A percentile compares a stretch with the other conserved stretches of the same genome.
These are phyloP conservation scores for Candida argentea DNA, from an alignment of 805 yeast species.

Conservation along the genomic window DNA sequence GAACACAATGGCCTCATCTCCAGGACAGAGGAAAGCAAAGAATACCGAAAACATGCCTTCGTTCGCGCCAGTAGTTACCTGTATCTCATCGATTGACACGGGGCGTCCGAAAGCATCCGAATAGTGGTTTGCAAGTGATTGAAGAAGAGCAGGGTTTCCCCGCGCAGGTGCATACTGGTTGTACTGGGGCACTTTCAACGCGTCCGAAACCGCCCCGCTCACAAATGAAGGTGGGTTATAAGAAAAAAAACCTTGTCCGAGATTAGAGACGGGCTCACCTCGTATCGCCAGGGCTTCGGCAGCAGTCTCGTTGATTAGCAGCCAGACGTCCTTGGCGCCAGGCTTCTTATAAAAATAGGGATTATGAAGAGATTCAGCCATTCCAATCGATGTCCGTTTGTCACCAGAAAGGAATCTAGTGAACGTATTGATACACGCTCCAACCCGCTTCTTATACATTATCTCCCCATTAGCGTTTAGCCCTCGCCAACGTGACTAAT, in stretches of 20 bases:
- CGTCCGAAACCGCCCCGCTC: slow-evolving; percentile 65
- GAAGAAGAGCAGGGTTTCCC: slow-evolving; percentile 71
- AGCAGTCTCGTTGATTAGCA: slow-evolving; percentile 90
- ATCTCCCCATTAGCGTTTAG: no score
- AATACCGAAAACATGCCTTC: slow-evolving; percentile 85
- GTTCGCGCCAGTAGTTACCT: slow-evolving; percentile 93
- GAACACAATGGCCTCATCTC: slow-evolving; percentile 93
- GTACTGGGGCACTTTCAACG: slow-evolving; percentile 60
- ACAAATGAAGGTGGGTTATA: slow-evolving; percentile 96
- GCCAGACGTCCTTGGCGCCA: slow-evolving; percentile 86
- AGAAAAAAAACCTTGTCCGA: slow-evolving; percentile 97
- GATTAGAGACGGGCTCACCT: slow-evolving; percentile 73
- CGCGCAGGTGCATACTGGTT: slow-evolving; percentile 91
- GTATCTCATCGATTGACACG: slow-evolving; percentile 51
- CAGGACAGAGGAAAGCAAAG: slow-evolving; percentile 74
- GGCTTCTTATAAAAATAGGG: slow-evolving; percentile 52
- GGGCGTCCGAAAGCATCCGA: slow-evolving; percentile 52
- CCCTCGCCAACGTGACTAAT: no score
- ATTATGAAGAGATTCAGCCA: slow-evolving; percentile 39
- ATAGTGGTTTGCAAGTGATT: slow-evolving; percentile 64
- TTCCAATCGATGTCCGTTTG: no score
- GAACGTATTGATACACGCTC: no score
- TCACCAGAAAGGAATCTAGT: no score
- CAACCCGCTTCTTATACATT: no score
- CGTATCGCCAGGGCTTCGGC: slow-evolving; percentile 62